Percentiles rank a stretch among this genome's conserved stretches.
Evolutionary conservation across 1,284 basidiomycete species (phyloP).

Genomic region (Chalciporus sp.): DNA sequence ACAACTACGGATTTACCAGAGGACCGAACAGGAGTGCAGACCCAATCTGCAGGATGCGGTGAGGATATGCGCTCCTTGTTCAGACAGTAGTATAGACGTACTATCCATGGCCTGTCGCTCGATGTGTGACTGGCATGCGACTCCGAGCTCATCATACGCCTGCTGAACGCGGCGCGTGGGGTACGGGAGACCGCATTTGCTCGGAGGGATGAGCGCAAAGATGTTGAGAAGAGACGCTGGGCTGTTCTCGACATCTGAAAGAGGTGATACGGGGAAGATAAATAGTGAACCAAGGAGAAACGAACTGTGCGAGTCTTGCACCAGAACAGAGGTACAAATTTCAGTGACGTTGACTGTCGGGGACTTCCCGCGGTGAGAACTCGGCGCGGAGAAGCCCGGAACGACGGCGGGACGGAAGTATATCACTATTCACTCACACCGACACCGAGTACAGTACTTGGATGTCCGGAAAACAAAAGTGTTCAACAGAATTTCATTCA

Average conservation of each 20-base stretch:
- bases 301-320: constrained; percentile 2
- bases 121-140: constrained; percentile 24
- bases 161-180: constrained; percentile 13
- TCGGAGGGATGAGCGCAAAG: constrained; percentile 21
- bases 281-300: constrained; percentile 7
- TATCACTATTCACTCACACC: not conserved
- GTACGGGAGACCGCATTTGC: constrained; percentile 11
- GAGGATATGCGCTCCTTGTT: not conserved
- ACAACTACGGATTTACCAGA: constrained; percentile 21
- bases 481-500: not conserved
- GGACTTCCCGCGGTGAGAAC: constrained; percentile 30
- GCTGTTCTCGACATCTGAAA: constrained; percentile 24
- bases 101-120: constrained; percentile 34
- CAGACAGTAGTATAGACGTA: constrained; percentile 12
- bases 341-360: constrained; percentile 27
- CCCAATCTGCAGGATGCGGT: constrained; percentile 25
- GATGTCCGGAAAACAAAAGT: not conserved
- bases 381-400: constrained; percentile 32
- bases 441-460: too few relatives aligned
- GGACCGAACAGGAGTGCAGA: constrained; percentile 37
- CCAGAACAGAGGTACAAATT: constrained; percentile 27
- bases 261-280: constrained; percentile 3
- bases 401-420: not conserved
- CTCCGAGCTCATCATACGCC: constrained; percentile 31
- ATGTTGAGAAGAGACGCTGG: constrained; percentile 16